Evolutionary conservation across 179 eudicot species (phyloP), one percentile per base, ranked within the genome.

Genomic region (Kewa caespitosa): DNA sequence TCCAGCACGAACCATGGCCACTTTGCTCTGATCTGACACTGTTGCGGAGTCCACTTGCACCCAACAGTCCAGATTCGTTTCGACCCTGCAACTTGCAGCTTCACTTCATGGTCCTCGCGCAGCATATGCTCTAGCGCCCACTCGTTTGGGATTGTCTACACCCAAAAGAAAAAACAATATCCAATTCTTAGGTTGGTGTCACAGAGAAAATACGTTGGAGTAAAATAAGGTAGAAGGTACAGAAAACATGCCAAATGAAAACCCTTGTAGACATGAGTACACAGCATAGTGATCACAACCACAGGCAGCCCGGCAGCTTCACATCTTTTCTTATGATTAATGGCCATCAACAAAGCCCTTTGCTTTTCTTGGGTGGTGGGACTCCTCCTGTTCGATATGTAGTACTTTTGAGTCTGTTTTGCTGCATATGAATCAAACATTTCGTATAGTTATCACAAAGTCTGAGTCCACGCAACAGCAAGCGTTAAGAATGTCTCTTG

Each of bases 11-110:
- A 77, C 11, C 31, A 69, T 6, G 79, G 38, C 79, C 79, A 76
- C 43, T 71, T 48, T n/a, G 74, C 68, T 76, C 67, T 76, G 41
- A 76, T 55, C 64, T 76, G 79, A 15, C 74, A 76, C 68, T 76
- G 79, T 14, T 28, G 15, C 2, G 33, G 59, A n/a, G 74, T 69
- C 74, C 79, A 76, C 34, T 69, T 76, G 38, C 79, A 76, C 37
- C 80, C 75, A 30, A 77, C 80, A 0, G 0, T 48, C 75, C 75
- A 77, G 30, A 17, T 62, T 25, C 8, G 25, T 20, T n/a, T 34
- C 2, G 6, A 36, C 13, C 32, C 54, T 20, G 63, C 63, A 13
- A 77, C 68, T 50, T 11, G 32, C 28, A 77, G 69, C 42, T 10
- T 62, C 17, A 34, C 75, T 23, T 77, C 17, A 36, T 70, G 69